These are phyloP conservation scores for Noccaea bulbosa DNA, from an alignment of 345 rosid species.

Conservation along the genomic window DNA sequence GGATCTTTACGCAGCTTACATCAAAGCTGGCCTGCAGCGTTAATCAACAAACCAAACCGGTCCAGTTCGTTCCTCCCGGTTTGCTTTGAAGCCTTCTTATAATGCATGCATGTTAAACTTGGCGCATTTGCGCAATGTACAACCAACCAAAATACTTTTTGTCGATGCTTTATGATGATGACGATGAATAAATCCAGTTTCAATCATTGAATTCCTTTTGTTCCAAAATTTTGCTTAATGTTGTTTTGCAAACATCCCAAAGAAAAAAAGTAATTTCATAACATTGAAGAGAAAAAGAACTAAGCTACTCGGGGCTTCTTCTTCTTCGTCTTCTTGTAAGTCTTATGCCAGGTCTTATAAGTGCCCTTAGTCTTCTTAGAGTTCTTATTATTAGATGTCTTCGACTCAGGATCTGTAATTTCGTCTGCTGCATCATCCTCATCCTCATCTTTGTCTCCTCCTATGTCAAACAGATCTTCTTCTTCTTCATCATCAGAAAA, in stretches of 20 bases:
- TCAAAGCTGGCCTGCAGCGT: constrained; percentile 85
- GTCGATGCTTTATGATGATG: constrained; percentile 17
- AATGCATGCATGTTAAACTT: constrained; percentile 20
- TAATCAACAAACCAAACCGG: constrained; percentile 1
- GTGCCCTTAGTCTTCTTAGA: constrained; percentile 42
- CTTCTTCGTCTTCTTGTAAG: constrained; percentile 49
- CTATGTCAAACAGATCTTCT: constrained; percentile 42
- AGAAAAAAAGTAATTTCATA: background rate
- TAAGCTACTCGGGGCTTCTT: constrained; percentile 40
- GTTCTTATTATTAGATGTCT: constrained; percentile 15
- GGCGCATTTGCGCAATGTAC: constrained; percentile 22
- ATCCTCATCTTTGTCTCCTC: constrained; percentile 42
- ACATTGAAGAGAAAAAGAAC: background rate
- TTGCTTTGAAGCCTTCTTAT: constrained; percentile 30
- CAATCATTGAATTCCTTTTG: background rate
- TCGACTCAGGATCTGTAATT: constrained; percentile 35
- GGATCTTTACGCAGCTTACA: constrained; percentile 94
- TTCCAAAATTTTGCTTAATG: constrained; percentile 17
- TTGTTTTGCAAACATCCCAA: constrained; percentile 11
- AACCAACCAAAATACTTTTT: background rate
- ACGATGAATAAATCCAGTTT: constrained; percentile 2
- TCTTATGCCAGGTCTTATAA: constrained; percentile 45
- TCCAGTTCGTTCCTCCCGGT: constrained; percentile 1
- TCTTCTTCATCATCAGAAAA: constrained; percentile 77
- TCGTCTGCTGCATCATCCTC: constrained; percentile 42